A percentile compares a stretch with the other conserved stretches of the same genome.
phyloP scores from a whole-genome alignment of 2,329 filamentous ascomycete species.

The Paracorniculantispora psalliotae region DNA sequence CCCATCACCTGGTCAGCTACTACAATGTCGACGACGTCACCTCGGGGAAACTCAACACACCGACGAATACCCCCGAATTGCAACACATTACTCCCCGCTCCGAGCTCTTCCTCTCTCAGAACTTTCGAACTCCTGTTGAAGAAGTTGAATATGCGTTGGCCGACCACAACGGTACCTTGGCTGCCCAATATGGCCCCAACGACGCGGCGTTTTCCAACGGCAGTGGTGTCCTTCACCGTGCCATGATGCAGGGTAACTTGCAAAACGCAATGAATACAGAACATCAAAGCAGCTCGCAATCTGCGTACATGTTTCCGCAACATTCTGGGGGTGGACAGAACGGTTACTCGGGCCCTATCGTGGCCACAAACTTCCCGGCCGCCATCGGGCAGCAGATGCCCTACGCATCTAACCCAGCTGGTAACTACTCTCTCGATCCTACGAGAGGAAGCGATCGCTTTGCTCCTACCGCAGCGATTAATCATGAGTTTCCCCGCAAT shows the following conservation, averaged over 20 bases:
- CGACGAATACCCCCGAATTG: constrained; percentile 41
- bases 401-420: background rate
- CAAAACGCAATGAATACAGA: constrained; percentile 14
- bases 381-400: background rate
- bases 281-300: background rate
- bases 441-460: constrained; percentile 15
- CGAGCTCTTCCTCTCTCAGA: constrained; percentile 57
- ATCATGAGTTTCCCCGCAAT: constrained; percentile 22
- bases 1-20: constrained; percentile 84
- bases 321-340: background rate
- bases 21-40: constrained; percentile 80
- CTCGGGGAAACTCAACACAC: constrained; percentile 52
- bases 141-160: constrained; percentile 42
- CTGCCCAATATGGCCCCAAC: constrained; percentile 9
- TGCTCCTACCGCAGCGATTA: constrained; percentile 16
- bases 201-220: constrained; percentile 14
- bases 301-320: background rate
- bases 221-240: constrained; percentile 21
- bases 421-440: constrained; percentile 21
- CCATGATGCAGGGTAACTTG: constrained; percentile 22
- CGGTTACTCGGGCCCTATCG: background rate
- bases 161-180: constrained; percentile 12
- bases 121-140: constrained; percentile 62
- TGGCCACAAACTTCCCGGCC: background rate
- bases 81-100: constrained; percentile 46